A percentile compares a stretch with the other conserved stretches of the same genome.
These are phyloP conservation scores for Termitomyces sp. DNA, from an alignment of 768 basidiomycete species.

Conservation along the genomic window DNA sequence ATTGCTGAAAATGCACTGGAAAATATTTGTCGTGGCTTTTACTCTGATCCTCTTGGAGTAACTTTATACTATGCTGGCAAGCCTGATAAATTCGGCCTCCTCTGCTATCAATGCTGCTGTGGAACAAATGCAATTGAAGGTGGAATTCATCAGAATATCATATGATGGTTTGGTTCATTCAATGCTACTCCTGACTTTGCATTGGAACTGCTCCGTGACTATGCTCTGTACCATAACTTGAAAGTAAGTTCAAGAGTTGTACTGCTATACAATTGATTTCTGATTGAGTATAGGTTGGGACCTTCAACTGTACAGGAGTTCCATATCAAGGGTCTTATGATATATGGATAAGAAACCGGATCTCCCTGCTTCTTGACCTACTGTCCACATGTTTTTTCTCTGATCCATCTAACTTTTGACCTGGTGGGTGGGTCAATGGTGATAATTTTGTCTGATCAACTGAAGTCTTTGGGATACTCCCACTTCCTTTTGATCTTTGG, in stretches of 20 bases:
- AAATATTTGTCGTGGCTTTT: neutral
- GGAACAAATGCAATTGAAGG: neutral
- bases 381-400: too few relatives aligned
- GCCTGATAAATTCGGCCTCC: neutral
- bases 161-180: neutral
- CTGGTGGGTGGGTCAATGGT: too few relatives aligned
- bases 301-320: neutral
- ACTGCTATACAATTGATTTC: neutral
- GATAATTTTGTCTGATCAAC: too few relatives aligned
- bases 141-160: neutral
- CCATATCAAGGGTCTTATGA: too few relatives aligned
- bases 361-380: too few relatives aligned
- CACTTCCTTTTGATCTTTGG: too few relatives aligned
- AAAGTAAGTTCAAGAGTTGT: neutral
- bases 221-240: neutral
- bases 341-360: too few relatives aligned
- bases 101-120: neutral
- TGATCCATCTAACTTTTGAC: too few relatives aligned
- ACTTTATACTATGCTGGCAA: neutral
- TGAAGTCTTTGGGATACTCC: too few relatives aligned
- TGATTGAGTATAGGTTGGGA: neutral
- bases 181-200: neutral
- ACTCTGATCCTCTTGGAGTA: neutral
- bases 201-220: neutral
- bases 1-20: neutral